Conservation (phyloP, 352 stramenopile species). For the Phytophthora megakarya region DNA sequence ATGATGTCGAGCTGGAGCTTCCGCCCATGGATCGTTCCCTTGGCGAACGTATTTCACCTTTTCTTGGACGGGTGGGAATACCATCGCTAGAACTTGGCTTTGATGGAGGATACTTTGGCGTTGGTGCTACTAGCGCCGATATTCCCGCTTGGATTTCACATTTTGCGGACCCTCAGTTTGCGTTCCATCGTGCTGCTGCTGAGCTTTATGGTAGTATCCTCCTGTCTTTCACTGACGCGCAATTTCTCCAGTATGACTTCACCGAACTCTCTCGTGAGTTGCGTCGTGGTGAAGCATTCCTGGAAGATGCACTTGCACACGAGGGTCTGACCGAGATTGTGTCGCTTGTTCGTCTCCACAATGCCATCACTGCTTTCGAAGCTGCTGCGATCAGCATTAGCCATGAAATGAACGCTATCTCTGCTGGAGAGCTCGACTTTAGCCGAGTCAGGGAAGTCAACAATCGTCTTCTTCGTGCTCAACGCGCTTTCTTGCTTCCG, state of each 20-base stretch:
- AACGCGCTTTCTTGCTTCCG: constrained; percentile 80
- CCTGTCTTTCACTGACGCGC: constrained; percentile 73
- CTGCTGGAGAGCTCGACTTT: constrained; percentile 67
- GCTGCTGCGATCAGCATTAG: constrained; percentile 51
- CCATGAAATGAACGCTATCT: constrained; percentile 67
- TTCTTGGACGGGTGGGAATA: constrained; percentile 71
- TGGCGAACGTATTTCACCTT: constrained; percentile 68
- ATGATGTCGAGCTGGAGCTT: constrained; percentile 43
- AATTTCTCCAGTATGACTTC: constrained; percentile 90
- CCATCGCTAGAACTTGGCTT: constrained; percentile 79
- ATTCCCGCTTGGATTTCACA: constrained; percentile 80
- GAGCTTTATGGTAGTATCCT: constrained; percentile 83
- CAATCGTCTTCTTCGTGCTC: constrained; percentile 80
- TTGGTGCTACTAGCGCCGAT: constrained; percentile 62
- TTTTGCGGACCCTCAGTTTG: constrained; percentile 73
- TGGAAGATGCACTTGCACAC: constrained; percentile 50
- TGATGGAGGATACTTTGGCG: constrained; percentile 67
- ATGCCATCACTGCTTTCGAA: constrained; percentile 70
- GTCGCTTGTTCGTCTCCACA: constrained; percentile 54
- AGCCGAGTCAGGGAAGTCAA: constrained; percentile 86
- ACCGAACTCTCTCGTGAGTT: constrained; percentile 76
- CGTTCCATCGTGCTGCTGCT: constrained; percentile 73
- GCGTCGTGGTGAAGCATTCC: constrained; percentile 60
- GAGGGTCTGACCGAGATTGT: constrained; percentile 38
- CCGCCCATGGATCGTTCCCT: constrained; percentile 52